A percentile compares a stretch with the other conserved stretches of the same genome.
phyloP scores from a whole-genome alignment of 768 basidiomycete genomes.

The Psilocybe sp. region DNA sequence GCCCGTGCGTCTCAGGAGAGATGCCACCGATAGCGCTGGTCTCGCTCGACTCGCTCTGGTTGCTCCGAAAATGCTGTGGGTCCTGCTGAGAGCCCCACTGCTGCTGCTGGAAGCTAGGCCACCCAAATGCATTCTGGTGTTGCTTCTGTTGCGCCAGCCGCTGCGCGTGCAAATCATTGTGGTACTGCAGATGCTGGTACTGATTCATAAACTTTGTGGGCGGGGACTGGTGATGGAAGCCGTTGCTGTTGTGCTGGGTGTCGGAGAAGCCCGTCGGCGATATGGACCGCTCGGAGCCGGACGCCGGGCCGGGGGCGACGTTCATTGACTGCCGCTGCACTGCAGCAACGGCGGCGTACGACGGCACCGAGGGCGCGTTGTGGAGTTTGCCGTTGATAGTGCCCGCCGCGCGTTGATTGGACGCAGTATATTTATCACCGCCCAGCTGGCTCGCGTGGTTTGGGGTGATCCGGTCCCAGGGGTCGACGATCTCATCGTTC shows the following conservation, averaged over 20 bases:
- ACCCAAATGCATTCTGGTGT: conserved; percentile 3
- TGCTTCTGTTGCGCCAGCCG: conserved; percentile 7
- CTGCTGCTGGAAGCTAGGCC: no score
- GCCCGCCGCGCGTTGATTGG: no score
- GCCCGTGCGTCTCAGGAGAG: not conserved
- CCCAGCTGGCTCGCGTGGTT: no score
- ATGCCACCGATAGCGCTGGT: conserved; percentile 13
- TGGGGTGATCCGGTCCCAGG: conserved; percentile 38
- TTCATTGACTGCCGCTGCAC: not conserved
- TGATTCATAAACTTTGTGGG: conserved; percentile 5
- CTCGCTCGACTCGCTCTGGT: conserved; percentile 15
- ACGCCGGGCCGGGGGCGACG: conserved; percentile 9
- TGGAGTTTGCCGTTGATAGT: no score
- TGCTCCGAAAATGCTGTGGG: not conserved
- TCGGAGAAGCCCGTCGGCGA: conserved; percentile 16
- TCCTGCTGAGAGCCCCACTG: not conserved
- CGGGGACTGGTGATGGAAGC: conserved; percentile 11
- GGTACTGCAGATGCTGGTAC: conserved; percentile 7
- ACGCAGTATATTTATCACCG: no score
- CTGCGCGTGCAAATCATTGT: conserved; percentile 3
- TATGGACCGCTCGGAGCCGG: conserved; percentile 32
- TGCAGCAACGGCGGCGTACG: conserved; percentile 2
- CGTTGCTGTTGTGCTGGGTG: not conserved
- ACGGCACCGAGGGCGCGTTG: not conserved
- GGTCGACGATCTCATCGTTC: conserved; percentile 26